Conservation (phyloP, 2,329 filamentous ascomycete genomes). For the Didymella sp. region DNA sequence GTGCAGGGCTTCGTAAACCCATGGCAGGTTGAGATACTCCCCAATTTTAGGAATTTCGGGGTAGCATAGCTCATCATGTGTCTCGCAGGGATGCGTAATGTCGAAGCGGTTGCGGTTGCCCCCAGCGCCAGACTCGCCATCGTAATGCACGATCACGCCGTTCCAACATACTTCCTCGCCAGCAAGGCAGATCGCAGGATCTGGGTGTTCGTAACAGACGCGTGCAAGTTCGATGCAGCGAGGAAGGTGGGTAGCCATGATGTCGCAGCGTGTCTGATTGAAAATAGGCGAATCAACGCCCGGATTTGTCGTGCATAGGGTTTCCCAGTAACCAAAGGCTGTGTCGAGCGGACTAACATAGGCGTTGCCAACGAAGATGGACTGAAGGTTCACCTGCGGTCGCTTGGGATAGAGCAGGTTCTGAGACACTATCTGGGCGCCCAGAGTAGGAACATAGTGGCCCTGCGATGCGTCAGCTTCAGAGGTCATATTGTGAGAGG, state of each 20-base stretch:
- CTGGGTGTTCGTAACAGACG: slow-evolving; percentile 51
- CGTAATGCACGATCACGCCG: slow-evolving; percentile 51
- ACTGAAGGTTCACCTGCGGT: slow-evolving; percentile 53
- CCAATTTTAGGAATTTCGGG: slow-evolving; percentile 36
- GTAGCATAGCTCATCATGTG: slow-evolving; percentile 51
- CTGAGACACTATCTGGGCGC: slow-evolving; percentile 54
- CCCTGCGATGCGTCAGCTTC: slow-evolving; percentile 42
- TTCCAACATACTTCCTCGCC: slow-evolving; percentile 49
- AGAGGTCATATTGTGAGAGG: not conserved
- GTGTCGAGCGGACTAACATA: slow-evolving; percentile 54
- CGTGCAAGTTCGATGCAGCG: slow-evolving; percentile 54
- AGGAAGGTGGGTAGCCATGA: slow-evolving; percentile 55
- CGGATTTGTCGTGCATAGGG: slow-evolving; percentile 56
- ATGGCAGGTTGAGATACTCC: slow-evolving; percentile 45
- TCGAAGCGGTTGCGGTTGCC: slow-evolving; percentile 54
- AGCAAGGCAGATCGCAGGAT: slow-evolving; percentile 52
- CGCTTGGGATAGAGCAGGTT: slow-evolving; percentile 53
- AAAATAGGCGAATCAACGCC: slow-evolving; percentile 54
- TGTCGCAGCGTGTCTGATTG: slow-evolving; percentile 56
- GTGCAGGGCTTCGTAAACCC: slow-evolving; percentile 43
- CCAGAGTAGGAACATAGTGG: slow-evolving; percentile 57
- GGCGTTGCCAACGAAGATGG: slow-evolving; percentile 58
- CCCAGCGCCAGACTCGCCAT: slow-evolving; percentile 50
- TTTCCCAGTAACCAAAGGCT: slow-evolving; percentile 56
- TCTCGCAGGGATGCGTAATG: slow-evolving; percentile 51